Evolutionary conservation across 129 eudicot genomes (phyloP).

Genomic region (Lonicera japonica): DNA sequence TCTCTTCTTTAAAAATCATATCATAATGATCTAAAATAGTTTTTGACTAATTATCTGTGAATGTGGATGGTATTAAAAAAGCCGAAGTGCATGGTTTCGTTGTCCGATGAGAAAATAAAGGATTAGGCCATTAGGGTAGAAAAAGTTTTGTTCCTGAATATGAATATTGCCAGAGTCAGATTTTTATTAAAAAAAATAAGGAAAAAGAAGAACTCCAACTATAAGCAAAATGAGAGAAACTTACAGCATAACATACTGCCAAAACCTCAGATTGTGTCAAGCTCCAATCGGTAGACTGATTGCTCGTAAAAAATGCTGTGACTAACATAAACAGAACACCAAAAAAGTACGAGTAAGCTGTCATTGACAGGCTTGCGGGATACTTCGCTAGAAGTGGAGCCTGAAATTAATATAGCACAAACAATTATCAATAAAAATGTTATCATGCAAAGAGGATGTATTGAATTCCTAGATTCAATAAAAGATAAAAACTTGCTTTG

Average conservation of each 20-base stretch:
- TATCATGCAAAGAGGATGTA: no score
- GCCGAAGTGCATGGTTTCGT: neutral
- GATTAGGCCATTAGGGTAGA: no score
- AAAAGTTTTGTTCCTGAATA: no score
- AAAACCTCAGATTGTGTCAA: slow-evolving; percentile 61
- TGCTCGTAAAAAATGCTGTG: slow-evolving; percentile 52
- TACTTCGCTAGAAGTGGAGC: slow-evolving; percentile 83
- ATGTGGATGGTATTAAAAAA: neutral
- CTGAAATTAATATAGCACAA: slow-evolving; percentile 31
- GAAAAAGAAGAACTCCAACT: slow-evolving; percentile 1
- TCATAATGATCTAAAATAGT: no score
- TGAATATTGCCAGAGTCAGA: no score
- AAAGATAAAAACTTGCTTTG: no score
- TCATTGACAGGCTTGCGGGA: slow-evolving; percentile 95
- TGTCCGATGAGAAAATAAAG: slow-evolving; percentile 1
- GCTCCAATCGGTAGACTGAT: slow-evolving; percentile 60
- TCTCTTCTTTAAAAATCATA: no score
- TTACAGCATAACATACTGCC: slow-evolving; percentile 91
- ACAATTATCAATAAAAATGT: no score
- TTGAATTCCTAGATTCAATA: no score
- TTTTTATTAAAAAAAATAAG: neutral
- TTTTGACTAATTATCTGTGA: no score
- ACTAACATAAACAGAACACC: slow-evolving; percentile 72
- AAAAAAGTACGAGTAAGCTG: slow-evolving; percentile 85
- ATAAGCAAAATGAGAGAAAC: slow-evolving; percentile 20